phyloP scores from a whole-genome alignment of 2,329 filamentous ascomycete genomes.

The Sporothrix dimorphospora region DNA sequence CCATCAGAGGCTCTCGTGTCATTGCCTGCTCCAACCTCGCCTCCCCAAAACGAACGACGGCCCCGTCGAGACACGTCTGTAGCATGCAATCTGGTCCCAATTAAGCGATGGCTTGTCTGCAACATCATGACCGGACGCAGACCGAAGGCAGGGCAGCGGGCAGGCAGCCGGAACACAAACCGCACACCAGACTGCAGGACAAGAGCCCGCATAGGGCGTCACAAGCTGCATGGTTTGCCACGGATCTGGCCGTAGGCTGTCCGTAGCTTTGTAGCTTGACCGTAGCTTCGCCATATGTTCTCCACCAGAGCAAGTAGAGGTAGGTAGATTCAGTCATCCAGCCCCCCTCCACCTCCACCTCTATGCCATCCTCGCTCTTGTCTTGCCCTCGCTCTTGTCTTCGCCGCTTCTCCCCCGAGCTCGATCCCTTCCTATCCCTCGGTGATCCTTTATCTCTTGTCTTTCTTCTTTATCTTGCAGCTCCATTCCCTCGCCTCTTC shows the following conservation, averaged over 20 bases:
- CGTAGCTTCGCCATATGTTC: neutral
- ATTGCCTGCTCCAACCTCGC: neutral
- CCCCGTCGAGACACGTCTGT: neutral
- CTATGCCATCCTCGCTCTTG: neutral
- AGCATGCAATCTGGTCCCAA: neutral
- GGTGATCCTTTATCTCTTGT: neutral
- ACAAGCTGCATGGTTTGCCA: neutral
- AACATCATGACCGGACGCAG: neutral
- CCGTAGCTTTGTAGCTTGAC: constrained; percentile 18
- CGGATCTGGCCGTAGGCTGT: constrained; percentile 11
- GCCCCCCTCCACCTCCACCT: neutral
- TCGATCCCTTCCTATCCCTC: neutral
- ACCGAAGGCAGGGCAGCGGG: neutral
- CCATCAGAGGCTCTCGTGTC: neutral
- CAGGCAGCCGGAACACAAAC: neutral
- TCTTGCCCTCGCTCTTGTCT: neutral
- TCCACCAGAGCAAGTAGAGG: constrained; percentile 9
- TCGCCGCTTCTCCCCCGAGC: no score
- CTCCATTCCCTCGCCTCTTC: neutral
- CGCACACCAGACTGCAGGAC: neutral
- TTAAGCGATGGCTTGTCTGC: neutral
- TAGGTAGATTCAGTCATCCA: neutral
- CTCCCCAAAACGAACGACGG: neutral
- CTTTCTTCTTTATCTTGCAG: neutral
- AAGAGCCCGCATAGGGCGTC: neutral